Conservation (phyloP, 768 basidiomycete genomes). For the Suillus lakei region DNA sequence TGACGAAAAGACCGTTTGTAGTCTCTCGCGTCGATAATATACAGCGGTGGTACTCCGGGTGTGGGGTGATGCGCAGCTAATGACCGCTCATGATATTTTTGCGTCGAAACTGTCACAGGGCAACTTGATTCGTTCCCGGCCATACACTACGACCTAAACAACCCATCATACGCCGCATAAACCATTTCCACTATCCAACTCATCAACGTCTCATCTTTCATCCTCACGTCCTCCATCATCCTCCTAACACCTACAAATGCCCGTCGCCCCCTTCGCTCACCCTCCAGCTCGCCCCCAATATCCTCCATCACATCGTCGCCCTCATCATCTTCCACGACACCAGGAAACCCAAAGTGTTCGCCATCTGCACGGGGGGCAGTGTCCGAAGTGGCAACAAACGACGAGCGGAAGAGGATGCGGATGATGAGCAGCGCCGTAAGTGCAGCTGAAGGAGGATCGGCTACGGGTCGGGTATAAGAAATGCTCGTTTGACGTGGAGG, state of each 20-base stretch:
- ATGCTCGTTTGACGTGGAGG: conserved; percentile 70
- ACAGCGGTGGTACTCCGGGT: not conserved
- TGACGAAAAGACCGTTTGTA: not conserved
- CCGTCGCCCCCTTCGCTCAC: conserved; percentile 70
- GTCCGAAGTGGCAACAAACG: conserved; percentile 71
- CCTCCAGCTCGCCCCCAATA: conserved; percentile 58
- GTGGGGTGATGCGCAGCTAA: conserved; percentile 2
- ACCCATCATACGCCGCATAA: conserved; percentile 47
- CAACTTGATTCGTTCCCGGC: not conserved
- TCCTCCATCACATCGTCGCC: conserved; percentile 47
- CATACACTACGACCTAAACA: conserved; percentile 25
- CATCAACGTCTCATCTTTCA: conserved; percentile 65
- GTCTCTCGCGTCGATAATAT: not conserved
- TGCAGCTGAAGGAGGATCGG: conserved; percentile 73
- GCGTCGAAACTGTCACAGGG: not conserved
- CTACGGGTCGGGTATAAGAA: conserved; percentile 58
- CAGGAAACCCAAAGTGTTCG: conserved; percentile 92
- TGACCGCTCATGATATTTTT: not conserved
- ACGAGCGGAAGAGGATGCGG: conserved; percentile 80
- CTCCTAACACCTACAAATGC: conserved; percentile 68
- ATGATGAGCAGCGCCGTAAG: conserved; percentile 83
- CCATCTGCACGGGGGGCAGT: conserved; percentile 71
- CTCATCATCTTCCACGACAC: conserved; percentile 77
- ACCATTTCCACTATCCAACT: conserved; percentile 67
- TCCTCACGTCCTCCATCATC: conserved; percentile 65